phyloP scores from a whole-genome alignment of 495 filamentous ascomycete species.

The Opeltia flavorubescens region DNA sequence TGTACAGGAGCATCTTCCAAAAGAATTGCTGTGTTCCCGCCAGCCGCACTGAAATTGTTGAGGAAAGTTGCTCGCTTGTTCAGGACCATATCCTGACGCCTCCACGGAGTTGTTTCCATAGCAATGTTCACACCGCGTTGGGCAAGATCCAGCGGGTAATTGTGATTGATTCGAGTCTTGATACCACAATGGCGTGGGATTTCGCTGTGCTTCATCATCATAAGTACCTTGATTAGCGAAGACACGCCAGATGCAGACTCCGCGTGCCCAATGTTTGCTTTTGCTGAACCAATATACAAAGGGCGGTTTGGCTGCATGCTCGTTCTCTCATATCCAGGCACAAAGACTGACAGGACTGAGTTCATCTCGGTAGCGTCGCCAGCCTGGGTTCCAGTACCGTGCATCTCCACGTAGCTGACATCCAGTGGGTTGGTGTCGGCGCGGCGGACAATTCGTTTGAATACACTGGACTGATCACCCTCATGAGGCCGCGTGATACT shows the following conservation, averaged over 20 bases:
- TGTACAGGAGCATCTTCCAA: slow-evolving; percentile 15
- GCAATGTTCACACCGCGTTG: slow-evolving; percentile 21
- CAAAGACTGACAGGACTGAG: slow-evolving; percentile 28
- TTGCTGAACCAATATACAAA: slow-evolving; percentile 22
- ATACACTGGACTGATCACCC: slow-evolving; percentile 20
- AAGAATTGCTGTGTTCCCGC: slow-evolving; percentile 20
- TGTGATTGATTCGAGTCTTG: slow-evolving; percentile 28
- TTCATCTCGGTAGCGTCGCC: slow-evolving; percentile 29
- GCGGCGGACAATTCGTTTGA: slow-evolving; percentile 1
- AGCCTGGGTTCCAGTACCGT: slow-evolving; percentile 23
- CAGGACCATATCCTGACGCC: background rate
- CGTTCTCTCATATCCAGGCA: slow-evolving; percentile 28
- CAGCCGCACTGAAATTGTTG: slow-evolving; percentile 28
- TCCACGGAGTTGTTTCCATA: slow-evolving; percentile 15
- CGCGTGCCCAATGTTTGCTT: slow-evolving; percentile 27
- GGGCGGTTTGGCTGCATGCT: slow-evolving; percentile 25
- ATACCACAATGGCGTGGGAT: slow-evolving; percentile 28
- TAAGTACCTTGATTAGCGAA: slow-evolving; percentile 21
- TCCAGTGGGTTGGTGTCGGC: slow-evolving; percentile 9
- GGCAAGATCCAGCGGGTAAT: slow-evolving; percentile 14
- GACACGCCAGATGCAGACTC: slow-evolving; percentile 22
- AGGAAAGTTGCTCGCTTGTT: slow-evolving; percentile 15
- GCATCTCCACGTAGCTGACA: slow-evolving; percentile 14
- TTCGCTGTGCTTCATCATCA: slow-evolving; percentile 19
- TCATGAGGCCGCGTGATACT: slow-evolving; percentile 24